A percentile compares a stretch with the other conserved stretches of the same genome.
Conservation (phyloP, 2,329 filamentous ascomycete species). For the Xylariaceae sp. region DNA sequence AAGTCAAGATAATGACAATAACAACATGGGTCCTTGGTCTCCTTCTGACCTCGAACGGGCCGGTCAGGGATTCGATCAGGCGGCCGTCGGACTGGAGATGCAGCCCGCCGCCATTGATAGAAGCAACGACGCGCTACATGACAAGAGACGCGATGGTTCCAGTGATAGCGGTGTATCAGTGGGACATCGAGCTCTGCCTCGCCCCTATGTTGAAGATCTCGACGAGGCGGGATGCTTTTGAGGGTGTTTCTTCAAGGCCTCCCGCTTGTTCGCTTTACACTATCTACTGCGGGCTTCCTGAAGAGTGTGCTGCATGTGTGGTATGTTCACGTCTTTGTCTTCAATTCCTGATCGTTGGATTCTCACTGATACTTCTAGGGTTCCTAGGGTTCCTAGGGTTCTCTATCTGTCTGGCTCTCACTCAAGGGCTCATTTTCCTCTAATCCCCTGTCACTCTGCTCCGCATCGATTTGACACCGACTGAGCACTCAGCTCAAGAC, state of each 20-base stretch:
- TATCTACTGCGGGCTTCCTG: background rate
- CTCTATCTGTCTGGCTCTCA: too few relatives aligned
- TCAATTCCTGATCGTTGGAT: too few relatives aligned
- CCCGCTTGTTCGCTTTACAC: background rate
- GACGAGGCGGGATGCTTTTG: background rate
- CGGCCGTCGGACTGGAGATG: background rate
- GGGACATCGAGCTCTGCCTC: background rate
- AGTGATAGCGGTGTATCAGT: conserved; percentile 8
- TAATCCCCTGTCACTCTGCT: too few relatives aligned
- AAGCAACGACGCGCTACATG: background rate
- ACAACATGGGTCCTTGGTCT: conserved; percentile 9
- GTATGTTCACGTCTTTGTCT: background rate
- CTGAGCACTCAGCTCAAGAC: too few relatives aligned
- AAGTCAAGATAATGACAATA: background rate
- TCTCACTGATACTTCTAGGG: too few relatives aligned
- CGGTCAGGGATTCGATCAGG: conserved; percentile 8
- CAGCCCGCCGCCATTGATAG: background rate
- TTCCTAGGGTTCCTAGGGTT: too few relatives aligned
- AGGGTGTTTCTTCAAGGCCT: background rate
- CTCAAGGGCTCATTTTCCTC: too few relatives aligned
- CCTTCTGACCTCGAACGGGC: conserved; percentile 10
- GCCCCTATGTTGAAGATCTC: background rate
- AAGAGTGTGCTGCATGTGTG: background rate
- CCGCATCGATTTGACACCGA: too few relatives aligned
- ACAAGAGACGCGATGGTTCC: conserved; percentile 1